Base-by-base conservation (phyloP, 768 basidiomycete species). In the Austroboletus eburneus region DNA sequence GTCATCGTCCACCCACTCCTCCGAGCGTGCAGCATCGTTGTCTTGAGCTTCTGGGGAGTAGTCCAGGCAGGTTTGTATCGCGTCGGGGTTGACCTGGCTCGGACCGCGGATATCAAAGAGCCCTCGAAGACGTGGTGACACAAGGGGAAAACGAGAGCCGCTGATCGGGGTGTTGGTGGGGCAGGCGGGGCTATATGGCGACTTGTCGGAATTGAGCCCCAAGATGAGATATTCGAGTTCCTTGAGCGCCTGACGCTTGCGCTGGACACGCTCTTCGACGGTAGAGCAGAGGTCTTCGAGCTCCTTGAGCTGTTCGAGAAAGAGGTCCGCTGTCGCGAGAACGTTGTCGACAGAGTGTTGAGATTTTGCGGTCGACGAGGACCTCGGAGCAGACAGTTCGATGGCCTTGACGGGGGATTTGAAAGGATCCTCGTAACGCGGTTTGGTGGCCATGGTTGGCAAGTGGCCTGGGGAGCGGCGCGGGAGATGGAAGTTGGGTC, bases 41-140 rank as follows among this genome's bases (percentile, higher is more conserved):
- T 39, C n/a, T 0, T n/a, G 32, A 9, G 25, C n/a, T 24, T 54
- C 55, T 4, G 57, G 51, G 20, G 57, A 62, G 34, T 60, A 64
- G 17, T 64, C 63, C 3, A 55, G 27, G 20, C 53, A 46, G n/a
- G 39, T 66, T 29, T 64, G 65, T 8, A 41, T 48, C 7, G 51
- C 39, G 35, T 65, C 50, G 25, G 48, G 24, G 42, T 64, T 64
- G 20, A 38, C 42, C 20, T 51, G 51, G 3, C 65, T 57, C 2
- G 63, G 63, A 17, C 62, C 63, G 14, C 23, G 59, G 9, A 62
- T 25, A 37, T 64, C 65, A 32, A 65, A 66, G 43, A 65, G 57
- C 9, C 65, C 65, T 13, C 54, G 63, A 34, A 64, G 62, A 33
- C 63, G 63, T 23, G 65, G 65, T 9, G 65, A 54, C 16, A 53